Conservation (phyloP, 345 rosid species). For the Odontarrhena argentea region DNA sequence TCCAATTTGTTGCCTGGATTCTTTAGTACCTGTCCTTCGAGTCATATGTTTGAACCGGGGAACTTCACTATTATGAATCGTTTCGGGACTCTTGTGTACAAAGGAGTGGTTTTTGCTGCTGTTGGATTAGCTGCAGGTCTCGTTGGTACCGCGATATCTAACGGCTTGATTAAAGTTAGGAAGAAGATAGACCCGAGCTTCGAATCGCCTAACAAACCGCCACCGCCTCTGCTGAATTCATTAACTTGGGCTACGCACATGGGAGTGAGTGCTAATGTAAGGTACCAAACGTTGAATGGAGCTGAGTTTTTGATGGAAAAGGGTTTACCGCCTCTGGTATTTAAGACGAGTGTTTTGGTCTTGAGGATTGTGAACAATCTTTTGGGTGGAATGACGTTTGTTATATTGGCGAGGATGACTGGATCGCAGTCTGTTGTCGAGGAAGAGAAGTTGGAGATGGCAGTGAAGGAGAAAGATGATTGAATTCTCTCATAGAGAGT, state of each 20-base stretch:
- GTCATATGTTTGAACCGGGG: constrained; percentile 95
- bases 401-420: constrained; percentile 82
- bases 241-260: constrained; percentile 88
- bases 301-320: constrained; percentile 71
- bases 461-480: constrained; percentile 39
- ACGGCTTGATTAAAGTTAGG: constrained; percentile 80
- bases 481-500: constrained; percentile 9
- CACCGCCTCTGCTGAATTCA: constrained; percentile 82
- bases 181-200: constrained; percentile 95
- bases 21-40: constrained; percentile 69
- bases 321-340: constrained; percentile 59
- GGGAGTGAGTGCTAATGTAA: constrained; percentile 89
- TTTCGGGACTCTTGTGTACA: constrained; percentile 78
- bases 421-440: constrained; percentile 72
- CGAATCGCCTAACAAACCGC: constrained; percentile 87
- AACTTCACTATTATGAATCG: constrained; percentile 53
- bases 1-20: constrained; percentile 60
- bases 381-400: constrained; percentile 90
- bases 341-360: constrained; percentile 80
- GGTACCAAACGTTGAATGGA: constrained; percentile 91
- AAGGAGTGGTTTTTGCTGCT: constrained; percentile 79
- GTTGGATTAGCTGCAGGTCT: constrained; percentile 91
- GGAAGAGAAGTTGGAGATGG: constrained; percentile 46
- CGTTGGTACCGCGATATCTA: constrained; percentile 81
- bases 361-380: constrained; percentile 79